Conservation (phyloP, 306 rosid species). For the Parietaria judaica region DNA sequence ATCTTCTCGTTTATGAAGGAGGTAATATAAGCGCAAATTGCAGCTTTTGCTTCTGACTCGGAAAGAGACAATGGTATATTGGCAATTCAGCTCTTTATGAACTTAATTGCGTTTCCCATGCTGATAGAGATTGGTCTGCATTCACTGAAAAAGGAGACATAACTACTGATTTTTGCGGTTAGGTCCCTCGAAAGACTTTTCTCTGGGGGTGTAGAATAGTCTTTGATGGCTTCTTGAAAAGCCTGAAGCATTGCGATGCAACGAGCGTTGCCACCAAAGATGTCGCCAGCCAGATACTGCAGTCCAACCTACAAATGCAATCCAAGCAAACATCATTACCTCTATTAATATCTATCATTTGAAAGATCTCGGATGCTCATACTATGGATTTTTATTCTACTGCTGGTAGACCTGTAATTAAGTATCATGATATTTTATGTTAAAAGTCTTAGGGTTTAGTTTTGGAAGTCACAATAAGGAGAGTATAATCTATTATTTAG, state of each 20-base stretch:
- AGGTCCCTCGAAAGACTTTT: constrained; percentile 64
- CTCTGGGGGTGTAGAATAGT: constrained; percentile 65
- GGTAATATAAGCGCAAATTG: constrained; percentile 60
- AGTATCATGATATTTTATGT: too few relatives aligned
- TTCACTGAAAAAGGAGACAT: constrained; percentile 65
- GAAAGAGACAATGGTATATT: constrained; percentile 44
- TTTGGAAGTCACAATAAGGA: too few relatives aligned
- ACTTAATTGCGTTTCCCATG: constrained; percentile 86
- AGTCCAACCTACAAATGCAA: constrained; percentile 63
- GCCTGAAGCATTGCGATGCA: constrained; percentile 82
- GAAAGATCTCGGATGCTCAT: too few relatives aligned
- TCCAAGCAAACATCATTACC: constrained; percentile 3
- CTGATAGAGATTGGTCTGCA: constrained; percentile 84
- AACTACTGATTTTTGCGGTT: constrained; percentile 65
- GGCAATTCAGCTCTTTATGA: constrained; percentile 54
- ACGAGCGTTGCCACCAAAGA: constrained; percentile 74
- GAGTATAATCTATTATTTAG: too few relatives aligned
- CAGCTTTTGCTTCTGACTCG: constrained; percentile 66
- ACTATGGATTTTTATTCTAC: too few relatives aligned
- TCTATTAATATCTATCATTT: too few relatives aligned
- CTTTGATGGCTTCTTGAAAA: constrained; percentile 63
- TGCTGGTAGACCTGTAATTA: too few relatives aligned
- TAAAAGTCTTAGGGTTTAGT: too few relatives aligned
- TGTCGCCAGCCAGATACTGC: constrained; percentile 58
- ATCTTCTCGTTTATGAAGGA: constrained; percentile 70